Base-by-base conservation (phyloP, 768 basidiomycete species). In the Butyriboletus loyo region DNA sequence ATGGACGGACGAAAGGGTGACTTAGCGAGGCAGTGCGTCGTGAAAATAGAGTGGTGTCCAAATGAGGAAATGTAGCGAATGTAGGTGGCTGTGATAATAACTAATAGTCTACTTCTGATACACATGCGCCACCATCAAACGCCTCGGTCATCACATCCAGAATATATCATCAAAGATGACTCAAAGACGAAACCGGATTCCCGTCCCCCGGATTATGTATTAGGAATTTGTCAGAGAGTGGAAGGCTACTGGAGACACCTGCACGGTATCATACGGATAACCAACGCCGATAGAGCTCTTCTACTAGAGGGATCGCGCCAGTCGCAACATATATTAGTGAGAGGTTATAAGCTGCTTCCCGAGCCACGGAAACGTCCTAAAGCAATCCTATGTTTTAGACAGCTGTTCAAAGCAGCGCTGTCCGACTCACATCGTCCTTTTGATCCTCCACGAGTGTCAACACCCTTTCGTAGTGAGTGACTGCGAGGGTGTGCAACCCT, bases 401-500 rank as follows among this genome's bases (percentile, higher is more conserved):
- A n/a, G 6, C n/a, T n/a, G n/a, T n/a, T 24, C 5, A 15, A 38
- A 28, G 31, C 22, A 21, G 2, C 19, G 2, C 11, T 1, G 4
- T 31, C 14, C n/a, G 7, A 42, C 56, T 46, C 25, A 57, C 46
- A 19, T 27, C 5, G 19, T 35, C 25, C 25, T 35, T 27, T 19
- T n/a, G 34, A 13, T 96, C 72, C 54, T 87, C 81, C 2, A 83
- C 81, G 28, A 84, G 71, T 36, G 81, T 76, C 5, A 97, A 72
- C 1, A 87, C 90, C 17, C 75, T 75, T 56, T 92, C 84, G 62
- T 97, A 98, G 69, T 97, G 93, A 47, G 77, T 83, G 13, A 86
- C 83, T 0, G 95, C 95, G 59, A 91, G 81, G 7, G 89, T 81
- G 49, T 86, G 79, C 14, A 98, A 68, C 7, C n/a, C n/a, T n/a